A percentile compares a stretch with the other conserved stretches of the same genome.
These are phyloP conservation scores for Xerocomellus intermedius DNA, from an alignment of 768 basidiomycete genomes.

Conservation along the genomic window DNA sequence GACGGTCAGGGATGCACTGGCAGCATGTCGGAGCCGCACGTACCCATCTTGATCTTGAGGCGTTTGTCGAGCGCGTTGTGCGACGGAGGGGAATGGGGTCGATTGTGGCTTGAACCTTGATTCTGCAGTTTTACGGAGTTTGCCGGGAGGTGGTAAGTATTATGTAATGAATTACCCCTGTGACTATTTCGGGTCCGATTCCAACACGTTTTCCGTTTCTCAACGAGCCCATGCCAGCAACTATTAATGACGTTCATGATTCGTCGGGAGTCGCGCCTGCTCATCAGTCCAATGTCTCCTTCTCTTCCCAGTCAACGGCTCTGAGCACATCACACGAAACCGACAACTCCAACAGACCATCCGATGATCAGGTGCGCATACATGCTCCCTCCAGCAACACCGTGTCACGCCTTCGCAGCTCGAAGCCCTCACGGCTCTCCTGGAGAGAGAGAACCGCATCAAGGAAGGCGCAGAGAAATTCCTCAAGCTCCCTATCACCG, in stretches of 20 bases:
- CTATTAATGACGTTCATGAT: conserved; percentile 25
- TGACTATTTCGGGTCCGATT: background rate
- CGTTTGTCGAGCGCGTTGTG: conserved; percentile 39
- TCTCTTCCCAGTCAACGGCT: conserved; percentile 30
- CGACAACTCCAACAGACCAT: conserved; percentile 18
- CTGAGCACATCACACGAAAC: conserved; percentile 25
- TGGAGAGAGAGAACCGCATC: conserved; percentile 77
- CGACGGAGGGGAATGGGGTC: conserved; percentile 48
- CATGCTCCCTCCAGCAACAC: background rate
- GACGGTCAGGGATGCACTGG: conserved; percentile 19
- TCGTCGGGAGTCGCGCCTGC: conserved; percentile 13
- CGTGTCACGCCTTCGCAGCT: conserved; percentile 43
- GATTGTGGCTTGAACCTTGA: conserved; percentile 34
- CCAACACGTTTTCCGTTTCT: background rate
- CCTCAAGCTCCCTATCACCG: conserved; percentile 62
- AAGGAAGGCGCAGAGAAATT: conserved; percentile 93
- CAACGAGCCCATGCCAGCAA: conserved; percentile 26
- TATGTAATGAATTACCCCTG: conserved; percentile 1
- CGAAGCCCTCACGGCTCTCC: conserved; percentile 60
- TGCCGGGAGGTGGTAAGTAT: conserved; percentile 12
- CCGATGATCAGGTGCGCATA: conserved; percentile 32
- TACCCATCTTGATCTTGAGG: conserved; percentile 69
- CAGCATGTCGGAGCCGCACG: conserved; percentile 33
- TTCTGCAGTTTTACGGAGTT: conserved; percentile 28
- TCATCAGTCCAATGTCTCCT: conserved; percentile 29